Conservation (phyloP, 371 early-diverging fungal genomes). For the Mortierella sp. region DNA sequence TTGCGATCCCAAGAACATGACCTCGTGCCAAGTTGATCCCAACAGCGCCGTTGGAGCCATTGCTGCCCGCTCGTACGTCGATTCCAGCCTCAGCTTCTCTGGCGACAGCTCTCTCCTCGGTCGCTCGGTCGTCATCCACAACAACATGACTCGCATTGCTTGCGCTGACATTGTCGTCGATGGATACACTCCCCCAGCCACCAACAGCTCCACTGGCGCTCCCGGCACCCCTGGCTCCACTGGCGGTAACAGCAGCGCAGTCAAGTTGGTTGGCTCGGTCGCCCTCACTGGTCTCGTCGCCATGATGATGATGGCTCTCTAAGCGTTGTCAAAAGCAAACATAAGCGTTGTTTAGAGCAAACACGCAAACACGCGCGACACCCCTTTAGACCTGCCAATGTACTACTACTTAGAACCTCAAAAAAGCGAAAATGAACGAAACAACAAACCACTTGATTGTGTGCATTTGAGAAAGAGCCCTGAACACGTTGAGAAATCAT, state of each 20-base stretch:
- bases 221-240: not conserved
- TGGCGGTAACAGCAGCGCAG: constrained; percentile 18
- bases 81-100: constrained; percentile 53
- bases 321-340: constrained; percentile 16
- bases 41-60: constrained; percentile 54
- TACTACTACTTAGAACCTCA: too few relatives aligned
- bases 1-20: constrained; percentile 50
- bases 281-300: constrained; percentile 43
- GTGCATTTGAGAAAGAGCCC: too few relatives aligned
- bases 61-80: constrained; percentile 55
- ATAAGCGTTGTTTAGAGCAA: too few relatives aligned
- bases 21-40: constrained; percentile 64
- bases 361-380: too few relatives aligned
- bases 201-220: not conserved
- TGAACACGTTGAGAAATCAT: not conserved
- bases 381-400: too few relatives aligned
- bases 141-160: constrained; percentile 58
- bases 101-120: constrained; percentile 53
- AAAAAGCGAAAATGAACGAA: not conserved
- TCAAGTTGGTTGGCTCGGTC: constrained; percentile 44
- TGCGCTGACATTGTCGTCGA: constrained; percentile 57
- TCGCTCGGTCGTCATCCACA: constrained; percentile 64
- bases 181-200: constrained; percentile 18
- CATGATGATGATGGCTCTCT: constrained; percentile 45
- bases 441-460: not conserved